A percentile compares a stretch with the other conserved stretches of the same genome.
Evolutionary conservation across 805 yeast genomes (phyloP).

Genomic region (Lipomyces yamanashiensis): DNA sequence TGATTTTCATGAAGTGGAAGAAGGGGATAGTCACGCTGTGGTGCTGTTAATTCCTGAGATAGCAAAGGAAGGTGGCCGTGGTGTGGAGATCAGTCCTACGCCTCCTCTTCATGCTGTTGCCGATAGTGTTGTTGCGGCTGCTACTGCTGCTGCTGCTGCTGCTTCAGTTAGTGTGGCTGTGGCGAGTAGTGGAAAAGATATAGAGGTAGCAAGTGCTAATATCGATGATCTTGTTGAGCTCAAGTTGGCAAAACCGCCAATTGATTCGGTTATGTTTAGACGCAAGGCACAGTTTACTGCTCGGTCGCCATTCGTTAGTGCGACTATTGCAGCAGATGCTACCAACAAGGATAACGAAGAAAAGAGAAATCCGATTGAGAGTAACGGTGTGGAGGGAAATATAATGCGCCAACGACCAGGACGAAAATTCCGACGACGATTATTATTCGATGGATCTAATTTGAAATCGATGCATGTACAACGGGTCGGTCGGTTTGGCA

Average conservation of each 20-base stretch:
- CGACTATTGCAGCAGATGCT: neutral
- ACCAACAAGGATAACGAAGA: neutral
- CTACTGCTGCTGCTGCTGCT: neutral
- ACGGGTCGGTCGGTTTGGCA: constrained; percentile 20
- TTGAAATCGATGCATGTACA: constrained; percentile 27
- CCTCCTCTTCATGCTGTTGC: neutral
- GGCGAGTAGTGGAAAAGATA: no score
- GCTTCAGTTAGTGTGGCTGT: neutral
- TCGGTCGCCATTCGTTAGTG: constrained; percentile 23
- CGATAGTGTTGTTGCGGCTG: neutral
- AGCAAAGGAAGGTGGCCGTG: no score
- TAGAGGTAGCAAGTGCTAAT: no score
- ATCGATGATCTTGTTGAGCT: neutral
- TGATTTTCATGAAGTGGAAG: constrained; percentile 1
- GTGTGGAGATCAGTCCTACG: no score
- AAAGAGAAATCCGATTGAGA: neutral
- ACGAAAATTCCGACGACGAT: constrained; percentile 14
- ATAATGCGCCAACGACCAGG: constrained; percentile 8
- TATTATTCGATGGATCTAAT: constrained; percentile 24
- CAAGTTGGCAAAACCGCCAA: neutral
- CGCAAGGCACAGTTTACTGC: constrained; percentile 16
- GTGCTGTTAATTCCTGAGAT: neutral
- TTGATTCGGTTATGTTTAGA: constrained; percentile 19
- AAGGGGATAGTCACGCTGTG: neutral
- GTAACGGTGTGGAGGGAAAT: neutral